Evolutionary conservation across 2,329 filamentous ascomycete genomes (phyloP).

Genomic region (Sporothrix schenckii): DNA sequence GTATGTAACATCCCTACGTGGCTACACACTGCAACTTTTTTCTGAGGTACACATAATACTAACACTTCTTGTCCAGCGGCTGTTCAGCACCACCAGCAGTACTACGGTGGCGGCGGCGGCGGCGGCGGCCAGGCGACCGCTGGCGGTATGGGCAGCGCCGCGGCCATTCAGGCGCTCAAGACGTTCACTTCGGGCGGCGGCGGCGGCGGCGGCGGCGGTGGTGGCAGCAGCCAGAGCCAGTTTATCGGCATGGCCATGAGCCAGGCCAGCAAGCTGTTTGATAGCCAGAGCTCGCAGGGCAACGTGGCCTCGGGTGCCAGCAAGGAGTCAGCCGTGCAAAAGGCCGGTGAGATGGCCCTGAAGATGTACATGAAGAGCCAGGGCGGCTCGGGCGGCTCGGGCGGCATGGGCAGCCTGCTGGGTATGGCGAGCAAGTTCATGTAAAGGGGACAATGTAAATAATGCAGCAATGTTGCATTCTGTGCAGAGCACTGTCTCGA

Average conservation of each 20-base stretch:
- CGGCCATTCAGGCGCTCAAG: constrained; percentile 80
- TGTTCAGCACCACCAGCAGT: constrained; percentile 73
- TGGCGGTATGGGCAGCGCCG: constrained; percentile 66
- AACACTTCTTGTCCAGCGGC: constrained; percentile 45
- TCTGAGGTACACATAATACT: background rate
- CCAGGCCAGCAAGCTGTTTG: constrained; percentile 77
- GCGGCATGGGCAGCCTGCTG: constrained; percentile 51
- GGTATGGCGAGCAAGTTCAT: constrained; percentile 55
- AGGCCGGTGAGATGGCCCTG: constrained; percentile 82
- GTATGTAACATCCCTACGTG: constrained; percentile 41
- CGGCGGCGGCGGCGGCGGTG: constrained; percentile 54
- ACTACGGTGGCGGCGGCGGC: constrained; percentile 61
- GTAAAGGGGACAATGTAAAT: constrained; percentile 26
- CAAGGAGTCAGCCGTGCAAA: constrained; percentile 78
- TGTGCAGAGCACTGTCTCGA: background rate
- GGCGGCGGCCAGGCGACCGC: constrained; percentile 50
- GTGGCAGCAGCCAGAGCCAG: constrained; percentile 67
- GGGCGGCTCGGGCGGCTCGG: constrained; percentile 54
- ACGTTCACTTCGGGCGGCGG: constrained; percentile 60
- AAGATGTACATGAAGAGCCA: constrained; percentile 90
- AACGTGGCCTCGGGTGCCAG: constrained; percentile 61
- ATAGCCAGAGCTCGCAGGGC: constrained; percentile 59
- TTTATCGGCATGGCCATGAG: constrained; percentile 86
- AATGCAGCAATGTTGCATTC: background rate
- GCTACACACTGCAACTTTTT: no score